Conservation (phyloP, 202 grass and related monocot species). For the Dendrocalamus latiflorus region DNA sequence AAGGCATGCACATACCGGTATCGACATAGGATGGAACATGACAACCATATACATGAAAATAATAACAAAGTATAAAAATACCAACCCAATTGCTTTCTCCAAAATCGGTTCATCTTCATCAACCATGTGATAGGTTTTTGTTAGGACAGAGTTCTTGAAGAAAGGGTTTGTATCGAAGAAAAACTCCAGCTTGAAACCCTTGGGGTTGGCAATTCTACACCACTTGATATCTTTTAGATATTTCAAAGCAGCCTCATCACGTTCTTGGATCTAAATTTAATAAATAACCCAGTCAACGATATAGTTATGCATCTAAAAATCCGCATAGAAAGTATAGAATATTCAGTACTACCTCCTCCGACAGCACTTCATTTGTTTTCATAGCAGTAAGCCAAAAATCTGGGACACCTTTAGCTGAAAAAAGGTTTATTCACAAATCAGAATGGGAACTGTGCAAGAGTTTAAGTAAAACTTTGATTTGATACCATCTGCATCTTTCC, state of each 20-base stretch:
- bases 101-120: conserved; percentile 66
- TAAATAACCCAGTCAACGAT: background rate
- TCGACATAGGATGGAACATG: background rate
- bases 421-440: conserved; percentile 18
- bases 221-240: conserved; percentile 96
- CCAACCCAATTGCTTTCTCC: conserved; percentile 63
- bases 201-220: conserved; percentile 75
- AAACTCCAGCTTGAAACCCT: conserved; percentile 96
- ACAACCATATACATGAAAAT: too few relatives aligned
- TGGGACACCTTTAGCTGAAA: conserved; percentile 83
- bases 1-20: background rate
- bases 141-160: conserved; percentile 85
- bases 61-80: background rate
- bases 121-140: conserved; percentile 95
- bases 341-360: conserved; percentile 54
- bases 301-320: background rate
- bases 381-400: conserved; percentile 92
- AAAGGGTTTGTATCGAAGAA: conserved; percentile 82
- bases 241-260: conserved; percentile 76
- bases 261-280: conserved; percentile 79
- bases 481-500: conserved; percentile 50
- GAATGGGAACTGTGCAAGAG: conserved; percentile 4
- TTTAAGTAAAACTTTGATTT: background rate
- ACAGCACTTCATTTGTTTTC: conserved; percentile 90
- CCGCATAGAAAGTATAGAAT: background rate